These are phyloP conservation scores for Thalassiosira ordinaria DNA, from an alignment of 352 stramenopile genomes.

Conservation along the genomic window DNA sequence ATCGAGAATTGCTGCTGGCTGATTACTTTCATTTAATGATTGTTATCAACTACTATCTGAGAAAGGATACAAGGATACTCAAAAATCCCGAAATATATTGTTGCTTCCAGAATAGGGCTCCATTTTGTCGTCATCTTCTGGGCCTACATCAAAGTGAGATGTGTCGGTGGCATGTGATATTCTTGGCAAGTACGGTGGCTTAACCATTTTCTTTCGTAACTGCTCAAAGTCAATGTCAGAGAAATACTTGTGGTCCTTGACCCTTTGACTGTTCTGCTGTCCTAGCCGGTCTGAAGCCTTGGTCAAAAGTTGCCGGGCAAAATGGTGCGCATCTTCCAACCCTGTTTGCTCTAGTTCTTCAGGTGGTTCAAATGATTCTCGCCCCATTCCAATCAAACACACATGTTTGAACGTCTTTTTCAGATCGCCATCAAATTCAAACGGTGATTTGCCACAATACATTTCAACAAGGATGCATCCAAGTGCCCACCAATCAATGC, in stretches of 20 bases:
- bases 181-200: conserved; percentile 54
- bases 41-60: too few species aligned
- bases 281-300: conserved; percentile 43
- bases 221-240: conserved; percentile 42
- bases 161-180: conserved; percentile 40
- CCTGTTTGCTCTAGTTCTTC: conserved; percentile 43
- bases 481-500: conserved; percentile 65
- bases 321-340: conserved; percentile 45
- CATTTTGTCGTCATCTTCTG: conserved; percentile 22
- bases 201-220: conserved; percentile 45
- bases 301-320: conserved; percentile 39
- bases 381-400: conserved; percentile 60
- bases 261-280: conserved; percentile 14
- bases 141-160: conserved; percentile 44
- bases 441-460: conserved; percentile 55
- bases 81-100: conserved; percentile 26
- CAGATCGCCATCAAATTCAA: conserved; percentile 65
- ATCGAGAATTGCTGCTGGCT: too few species aligned
- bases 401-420: conserved; percentile 68
- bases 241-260: conserved; percentile 56
- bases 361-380: conserved; percentile 40
- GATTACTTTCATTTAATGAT: too few species aligned
- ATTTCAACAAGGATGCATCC: conserved; percentile 67
- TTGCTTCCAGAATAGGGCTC: conserved; percentile 25
- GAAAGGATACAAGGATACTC: too few species aligned